phyloP scores from a whole-genome alignment of 768 basidiomycete species.

The Mycena pura region DNA sequence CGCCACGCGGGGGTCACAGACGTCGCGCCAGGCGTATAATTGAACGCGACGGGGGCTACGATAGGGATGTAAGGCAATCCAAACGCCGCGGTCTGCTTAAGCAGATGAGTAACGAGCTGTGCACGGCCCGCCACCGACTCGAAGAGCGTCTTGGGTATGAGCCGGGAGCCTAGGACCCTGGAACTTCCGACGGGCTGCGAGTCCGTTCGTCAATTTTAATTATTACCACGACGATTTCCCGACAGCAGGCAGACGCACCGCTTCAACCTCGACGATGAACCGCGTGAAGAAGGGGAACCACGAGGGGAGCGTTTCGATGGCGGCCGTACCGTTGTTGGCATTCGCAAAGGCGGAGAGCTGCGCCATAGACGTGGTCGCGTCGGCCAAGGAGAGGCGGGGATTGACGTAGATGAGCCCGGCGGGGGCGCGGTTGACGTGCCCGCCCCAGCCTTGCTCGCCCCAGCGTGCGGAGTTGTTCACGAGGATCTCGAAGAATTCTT shows the following conservation, averaged over 20 bases:
- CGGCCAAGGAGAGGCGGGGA: neutral
- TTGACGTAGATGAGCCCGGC: constrained; percentile 10
- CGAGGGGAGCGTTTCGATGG: neutral
- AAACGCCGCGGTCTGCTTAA: constrained; percentile 23
- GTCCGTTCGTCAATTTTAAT: neutral
- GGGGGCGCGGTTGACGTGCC: constrained; percentile 5
- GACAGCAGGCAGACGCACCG: neutral
- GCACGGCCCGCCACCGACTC: constrained; percentile 24
- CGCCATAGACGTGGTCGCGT: constrained; percentile 5
- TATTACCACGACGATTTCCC: no score
- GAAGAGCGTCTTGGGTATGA: constrained; percentile 36
- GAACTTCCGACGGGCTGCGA: constrained; percentile 4
- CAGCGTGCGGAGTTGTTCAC: constrained; percentile 9
- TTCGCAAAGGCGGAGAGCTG: neutral
- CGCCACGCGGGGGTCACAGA: constrained; percentile 28
- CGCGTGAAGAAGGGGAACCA: constrained; percentile 2
- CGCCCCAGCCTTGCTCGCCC: constrained; percentile 16
- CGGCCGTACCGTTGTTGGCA: neutral
- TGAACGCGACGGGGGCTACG: constrained; percentile 18
- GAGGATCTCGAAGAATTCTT: constrained; percentile 4
- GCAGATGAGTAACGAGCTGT: constrained; percentile 14
- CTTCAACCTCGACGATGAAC: neutral
- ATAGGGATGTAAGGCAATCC: constrained; percentile 14
- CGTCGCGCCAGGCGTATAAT: constrained; percentile 12
- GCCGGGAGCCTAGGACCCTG: constrained; percentile 29